Percentiles rank a stretch among this genome's conserved stretches.
phyloP scores from a whole-genome alignment of 2,329 filamentous ascomycete species.

The Ascochyta koolunga region DNA sequence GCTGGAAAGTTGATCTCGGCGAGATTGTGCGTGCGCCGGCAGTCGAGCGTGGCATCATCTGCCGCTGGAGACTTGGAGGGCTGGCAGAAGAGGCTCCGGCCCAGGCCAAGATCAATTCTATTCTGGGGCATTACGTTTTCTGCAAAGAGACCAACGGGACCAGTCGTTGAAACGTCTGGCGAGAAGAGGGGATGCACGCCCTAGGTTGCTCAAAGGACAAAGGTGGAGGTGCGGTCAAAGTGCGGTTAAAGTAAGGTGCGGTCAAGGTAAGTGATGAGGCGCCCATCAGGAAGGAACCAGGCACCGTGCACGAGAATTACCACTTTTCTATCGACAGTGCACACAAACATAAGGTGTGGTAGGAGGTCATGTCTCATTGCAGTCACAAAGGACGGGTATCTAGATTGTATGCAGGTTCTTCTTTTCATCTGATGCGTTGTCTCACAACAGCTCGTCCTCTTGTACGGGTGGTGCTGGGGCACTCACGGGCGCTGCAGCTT shows the following conservation, averaged over 20 bases:
- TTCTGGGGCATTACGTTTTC: too few relatives aligned
- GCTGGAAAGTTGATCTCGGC: slow-evolving; percentile 7
- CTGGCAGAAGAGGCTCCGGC: neutral
- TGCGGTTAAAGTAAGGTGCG: neutral
- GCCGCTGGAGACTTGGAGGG: too few relatives aligned
- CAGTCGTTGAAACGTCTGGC: neutral
- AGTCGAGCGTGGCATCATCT: slow-evolving; percentile 5
- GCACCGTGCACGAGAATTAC: neutral
- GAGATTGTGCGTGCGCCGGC: slow-evolving; percentile 4
- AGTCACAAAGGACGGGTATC: slow-evolving; percentile 18
- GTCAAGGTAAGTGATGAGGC: neutral
- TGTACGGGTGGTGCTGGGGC: neutral
- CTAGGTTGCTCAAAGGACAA: neutral
- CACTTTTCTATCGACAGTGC: neutral
- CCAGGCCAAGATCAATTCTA: neutral
- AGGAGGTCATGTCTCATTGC: slow-evolving; percentile 13
- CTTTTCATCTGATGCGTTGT: neutral
- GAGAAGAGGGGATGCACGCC: neutral
- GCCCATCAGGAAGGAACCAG: neutral
- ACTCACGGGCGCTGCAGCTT: neutral
- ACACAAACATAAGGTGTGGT: neutral
- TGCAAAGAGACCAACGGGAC: too few relatives aligned
- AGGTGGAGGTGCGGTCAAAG: neutral
- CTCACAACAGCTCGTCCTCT: slow-evolving; percentile 40
- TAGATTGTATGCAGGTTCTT: neutral